Conservation (phyloP, 768 basidiomycete species). For the Tubosaeta sp. region DNA sequence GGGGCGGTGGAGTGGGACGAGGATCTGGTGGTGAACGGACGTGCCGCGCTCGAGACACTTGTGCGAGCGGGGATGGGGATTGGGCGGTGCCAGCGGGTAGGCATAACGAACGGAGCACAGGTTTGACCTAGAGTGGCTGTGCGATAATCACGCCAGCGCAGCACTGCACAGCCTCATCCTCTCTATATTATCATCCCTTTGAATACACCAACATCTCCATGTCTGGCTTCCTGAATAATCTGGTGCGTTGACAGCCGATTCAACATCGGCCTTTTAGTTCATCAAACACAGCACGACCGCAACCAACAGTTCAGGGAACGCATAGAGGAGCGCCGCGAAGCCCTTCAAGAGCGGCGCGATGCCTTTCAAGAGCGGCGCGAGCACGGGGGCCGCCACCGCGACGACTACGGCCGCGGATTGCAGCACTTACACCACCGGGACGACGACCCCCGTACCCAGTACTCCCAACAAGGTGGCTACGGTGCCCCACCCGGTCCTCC, state of each 20-base stretch:
- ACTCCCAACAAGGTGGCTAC: neutral
- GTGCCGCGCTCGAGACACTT: slow-evolving; percentile 82
- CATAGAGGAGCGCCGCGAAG: too few species aligned
- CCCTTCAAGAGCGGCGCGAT: slow-evolving; percentile 9
- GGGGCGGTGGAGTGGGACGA: slow-evolving; percentile 87
- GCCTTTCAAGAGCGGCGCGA: slow-evolving; percentile 6
- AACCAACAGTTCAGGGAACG: slow-evolving; percentile 13
- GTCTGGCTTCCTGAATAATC: slow-evolving; percentile 6
- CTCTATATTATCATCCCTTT: neutral
- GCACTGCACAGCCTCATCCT: neutral
- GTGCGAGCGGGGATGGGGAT: slow-evolving; percentile 87
- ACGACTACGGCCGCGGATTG: neutral
- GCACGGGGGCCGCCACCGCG: neutral
- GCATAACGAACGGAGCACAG: slow-evolving; percentile 6
- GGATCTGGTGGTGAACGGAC: slow-evolving; percentile 80
- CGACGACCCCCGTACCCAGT: slow-evolving; percentile 3
- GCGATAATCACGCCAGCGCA: neutral
- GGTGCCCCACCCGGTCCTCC: slow-evolving; percentile 10
- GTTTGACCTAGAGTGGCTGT: neutral
- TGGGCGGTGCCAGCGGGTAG: slow-evolving; percentile 38
- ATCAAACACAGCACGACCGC: neutral
- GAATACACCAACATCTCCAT: slow-evolving; percentile 1
- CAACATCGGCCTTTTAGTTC: neutral
- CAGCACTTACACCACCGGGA: neutral
- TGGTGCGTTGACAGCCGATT: neutral